Percentiles rank a stretch among this genome's conserved stretches.
Conservation (phyloP, 1,284 basidiomycete genomes). For the Cutaneotrichosporon mucoides region DNA sequence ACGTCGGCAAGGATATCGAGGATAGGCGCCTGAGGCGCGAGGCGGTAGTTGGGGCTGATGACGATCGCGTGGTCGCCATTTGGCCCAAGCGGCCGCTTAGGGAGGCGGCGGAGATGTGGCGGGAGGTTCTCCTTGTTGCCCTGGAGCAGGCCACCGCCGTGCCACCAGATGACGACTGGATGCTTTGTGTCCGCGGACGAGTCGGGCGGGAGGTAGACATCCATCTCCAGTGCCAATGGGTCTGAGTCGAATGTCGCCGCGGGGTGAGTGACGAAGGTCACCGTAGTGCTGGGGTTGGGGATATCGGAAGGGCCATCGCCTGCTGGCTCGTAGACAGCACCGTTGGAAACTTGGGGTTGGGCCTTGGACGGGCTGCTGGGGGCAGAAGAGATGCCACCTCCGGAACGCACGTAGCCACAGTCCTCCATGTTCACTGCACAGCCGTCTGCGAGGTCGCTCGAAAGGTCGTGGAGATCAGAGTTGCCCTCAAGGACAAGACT, state of each 20-base stretch:
- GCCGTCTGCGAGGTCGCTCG: conserved; percentile 21
- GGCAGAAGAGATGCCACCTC: neutral
- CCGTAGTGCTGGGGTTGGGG: conserved; percentile 32
- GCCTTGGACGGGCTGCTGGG: neutral
- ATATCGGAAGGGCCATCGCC: conserved; percentile 18
- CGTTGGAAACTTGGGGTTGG: neutral
- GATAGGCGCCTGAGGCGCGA: conserved; percentile 42
- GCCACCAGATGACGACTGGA: conserved; percentile 45
- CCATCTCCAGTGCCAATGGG: conserved; percentile 39
- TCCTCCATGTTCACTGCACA: conserved; percentile 31
- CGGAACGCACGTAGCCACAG: conserved; percentile 13
- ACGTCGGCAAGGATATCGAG: conserved; percentile 43
- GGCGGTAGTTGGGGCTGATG: conserved; percentile 44
- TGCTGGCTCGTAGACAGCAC: conserved; percentile 7
- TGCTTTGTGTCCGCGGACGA: conserved; percentile 13
- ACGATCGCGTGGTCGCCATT: conserved; percentile 28
- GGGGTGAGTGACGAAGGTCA: conserved; percentile 35
- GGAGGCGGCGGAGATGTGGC: conserved; percentile 42
- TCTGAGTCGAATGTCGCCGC: conserved; percentile 44
- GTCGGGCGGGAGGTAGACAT: conserved; percentile 39
- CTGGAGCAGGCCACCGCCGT: conserved; percentile 45
- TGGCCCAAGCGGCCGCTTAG: conserved; percentile 17
- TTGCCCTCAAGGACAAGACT: conserved; percentile 30
- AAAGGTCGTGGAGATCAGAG: conserved; percentile 21
- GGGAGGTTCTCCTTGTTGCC: conserved; percentile 49